These are phyloP conservation scores for Elsinoe perseae DNA, from an alignment of 2,329 filamentous ascomycete genomes.

Conservation along the genomic window DNA sequence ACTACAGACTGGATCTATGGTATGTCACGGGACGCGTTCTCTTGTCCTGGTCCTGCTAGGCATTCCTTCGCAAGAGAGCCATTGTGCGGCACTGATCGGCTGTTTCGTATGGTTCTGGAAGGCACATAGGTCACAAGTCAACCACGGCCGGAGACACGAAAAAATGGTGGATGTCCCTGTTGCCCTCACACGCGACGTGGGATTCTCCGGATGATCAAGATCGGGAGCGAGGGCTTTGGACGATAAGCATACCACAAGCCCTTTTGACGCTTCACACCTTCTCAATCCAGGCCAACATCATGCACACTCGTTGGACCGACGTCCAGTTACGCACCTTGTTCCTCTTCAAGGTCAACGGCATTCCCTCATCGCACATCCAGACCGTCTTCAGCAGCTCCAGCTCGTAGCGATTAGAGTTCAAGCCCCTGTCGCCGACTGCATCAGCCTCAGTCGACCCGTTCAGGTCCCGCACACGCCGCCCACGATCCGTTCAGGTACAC, in stretches of 20 bases:
- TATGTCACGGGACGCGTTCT: constrained; percentile 10
- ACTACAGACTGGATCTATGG: too few relatives aligned
- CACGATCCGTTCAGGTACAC: constrained; percentile 13
- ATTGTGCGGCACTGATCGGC: constrained; percentile 6
- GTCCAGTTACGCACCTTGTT: constrained; percentile 1
- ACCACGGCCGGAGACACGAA: neutral
- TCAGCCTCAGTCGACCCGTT: constrained; percentile 13
- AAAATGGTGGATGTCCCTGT: neutral
- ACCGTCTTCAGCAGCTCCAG: too few relatives aligned
- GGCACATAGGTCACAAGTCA: neutral
- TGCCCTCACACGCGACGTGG: constrained; percentile 8
- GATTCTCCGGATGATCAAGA: constrained; percentile 10
- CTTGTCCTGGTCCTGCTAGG: neutral
- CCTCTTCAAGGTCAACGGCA: constrained; percentile 7
- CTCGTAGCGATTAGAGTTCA: constrained; percentile 3
- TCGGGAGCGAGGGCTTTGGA: neutral
- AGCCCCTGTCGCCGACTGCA: constrained; percentile 13
- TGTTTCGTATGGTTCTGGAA: constrained; percentile 14
- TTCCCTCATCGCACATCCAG: constrained; percentile 14
- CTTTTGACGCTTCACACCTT: neutral
- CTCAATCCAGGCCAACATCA: neutral
- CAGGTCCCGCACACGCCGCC: constrained; percentile 14
- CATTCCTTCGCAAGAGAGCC: neutral
- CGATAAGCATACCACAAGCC: constrained; percentile 12
- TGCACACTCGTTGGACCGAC: constrained; percentile 6